Conservation (phyloP, 2,329 filamentous ascomycete species). For the Purpureocillium takamizusanense region DNA sequence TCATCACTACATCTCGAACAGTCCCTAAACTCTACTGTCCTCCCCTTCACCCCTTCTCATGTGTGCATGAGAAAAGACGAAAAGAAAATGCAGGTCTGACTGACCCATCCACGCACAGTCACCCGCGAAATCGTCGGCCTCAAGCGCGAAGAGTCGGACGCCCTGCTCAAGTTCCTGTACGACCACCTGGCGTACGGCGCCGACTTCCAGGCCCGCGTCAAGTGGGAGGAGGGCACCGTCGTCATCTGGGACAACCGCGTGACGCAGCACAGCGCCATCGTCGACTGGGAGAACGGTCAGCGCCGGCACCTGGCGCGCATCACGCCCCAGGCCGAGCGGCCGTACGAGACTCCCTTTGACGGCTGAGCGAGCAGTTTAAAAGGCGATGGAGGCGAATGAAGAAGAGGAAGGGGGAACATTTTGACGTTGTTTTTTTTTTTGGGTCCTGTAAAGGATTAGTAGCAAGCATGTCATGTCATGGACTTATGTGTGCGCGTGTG, state of each 20-base stretch:
- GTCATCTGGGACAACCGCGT: constrained; percentile 83
- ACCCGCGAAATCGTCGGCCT: constrained; percentile 72
- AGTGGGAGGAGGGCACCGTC: constrained; percentile 72
- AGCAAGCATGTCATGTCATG: too few species aligned
- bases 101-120: constrained; percentile 36
- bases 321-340: constrained; percentile 72
- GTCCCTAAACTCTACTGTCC: too few species aligned
- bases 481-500: too few species aligned
- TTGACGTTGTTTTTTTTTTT: too few species aligned
- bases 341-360: constrained; percentile 56
- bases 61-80: too few species aligned
- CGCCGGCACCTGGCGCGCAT: constrained; percentile 72
- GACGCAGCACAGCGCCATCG: constrained; percentile 67
- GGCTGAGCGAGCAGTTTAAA: not conserved
- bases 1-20: too few species aligned
- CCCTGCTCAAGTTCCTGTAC: constrained; percentile 62
- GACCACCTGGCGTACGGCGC: constrained; percentile 43
- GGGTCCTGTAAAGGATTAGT: too few species aligned
- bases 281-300: constrained; percentile 76
- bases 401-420: too few species aligned
- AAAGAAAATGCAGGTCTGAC: too few species aligned
- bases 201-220: constrained; percentile 63
- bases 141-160: constrained; percentile 81
- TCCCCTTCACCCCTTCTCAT: too few species aligned
- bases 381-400: not conserved